Evolutionary conservation across 2,329 filamentous ascomycete genomes (phyloP).

Genomic region (Paecilomyces dactylethromorphus): DNA sequence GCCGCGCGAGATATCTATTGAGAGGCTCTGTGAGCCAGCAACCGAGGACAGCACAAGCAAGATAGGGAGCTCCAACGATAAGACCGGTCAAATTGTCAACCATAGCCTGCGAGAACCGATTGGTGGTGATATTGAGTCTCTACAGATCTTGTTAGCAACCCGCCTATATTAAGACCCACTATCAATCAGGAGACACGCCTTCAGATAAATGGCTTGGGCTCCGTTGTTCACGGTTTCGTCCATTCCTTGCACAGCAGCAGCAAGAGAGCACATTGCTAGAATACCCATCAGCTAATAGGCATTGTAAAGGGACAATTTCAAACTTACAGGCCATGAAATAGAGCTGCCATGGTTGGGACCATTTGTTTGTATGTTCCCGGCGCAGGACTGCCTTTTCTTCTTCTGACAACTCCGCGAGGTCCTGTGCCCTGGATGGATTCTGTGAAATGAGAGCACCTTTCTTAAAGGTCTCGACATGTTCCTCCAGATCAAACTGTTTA

Average conservation of each 20-base stretch:
- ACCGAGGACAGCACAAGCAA: conserved; percentile 38
- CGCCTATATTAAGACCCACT: neutral
- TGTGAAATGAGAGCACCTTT: conserved; percentile 49
- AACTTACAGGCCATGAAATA: conserved; percentile 40
- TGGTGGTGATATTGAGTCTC: conserved; percentile 4
- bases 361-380: conserved; percentile 44
- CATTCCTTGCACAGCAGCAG: conserved; percentile 50
- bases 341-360: conserved; percentile 44
- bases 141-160: neutral
- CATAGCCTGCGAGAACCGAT: conserved; percentile 16
- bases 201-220: conserved; percentile 31
- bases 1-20: conserved; percentile 38
- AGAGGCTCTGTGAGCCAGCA: conserved; percentile 45
- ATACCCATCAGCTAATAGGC: neutral
- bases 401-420: conserved; percentile 41
- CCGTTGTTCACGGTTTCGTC: conserved; percentile 47
- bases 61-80: conserved; percentile 40
- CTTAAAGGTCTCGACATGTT: conserved; percentile 43
- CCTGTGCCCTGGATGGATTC: conserved; percentile 42
- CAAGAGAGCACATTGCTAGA: conserved; percentile 45
- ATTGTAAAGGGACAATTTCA: neutral
- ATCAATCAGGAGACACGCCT: conserved; percentile 9
- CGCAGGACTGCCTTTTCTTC: conserved; percentile 36
- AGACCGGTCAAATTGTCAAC: conserved; percentile 34
- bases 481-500: conserved; percentile 40